Base-by-base conservation (phyloP, 1,284 basidiomycete genomes). In the Sporisorium reilianum region DNA sequence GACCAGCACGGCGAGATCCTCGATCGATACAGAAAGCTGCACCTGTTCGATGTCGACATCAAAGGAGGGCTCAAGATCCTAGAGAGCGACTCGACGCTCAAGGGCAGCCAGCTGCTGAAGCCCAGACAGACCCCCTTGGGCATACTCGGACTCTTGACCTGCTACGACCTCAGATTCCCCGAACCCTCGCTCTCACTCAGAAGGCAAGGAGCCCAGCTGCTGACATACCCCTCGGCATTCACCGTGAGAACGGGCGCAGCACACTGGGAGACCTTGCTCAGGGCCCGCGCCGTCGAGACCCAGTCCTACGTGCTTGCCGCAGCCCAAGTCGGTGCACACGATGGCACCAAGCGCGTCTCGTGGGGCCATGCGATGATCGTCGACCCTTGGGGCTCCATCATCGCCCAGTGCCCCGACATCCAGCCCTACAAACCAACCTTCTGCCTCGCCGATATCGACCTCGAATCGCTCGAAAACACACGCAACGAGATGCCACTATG, bases 141-240 rank as follows among this genome's bases (percentile, higher is more conserved):
- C 14, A 85, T 84, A 14, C 28, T 78, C 0, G 74, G 65, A 1
- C 71, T 88, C n/a, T 80, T 87, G 63, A 88, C 88, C 7, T 89
- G 88, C 82, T 89, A 88, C 79, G 88, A 89, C 69, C 75, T 88
- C 22, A 83, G 88, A 0, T 88, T 88, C 60, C 87, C 88, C 1
- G 87, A 88, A 70, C 82, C 85, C 0, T 85, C 86, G 1, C 77
- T 87, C 6, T 79, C 85, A 3, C 75, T 88, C 9, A 82, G 86
- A 0, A 61, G 85, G 14, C 76, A 82, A 32, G 87, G 87, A 0
- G 87, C 87, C 0, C 79, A 88, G 6, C 66, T 88, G n/a, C 66
- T 89, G 16, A 85, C 86, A 0, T 87, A 87, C 67, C 88, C 88
- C 0, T 86, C 85, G 0, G 88, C 88, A 0, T 88, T 88, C 72